These are phyloP conservation scores for Asterionellopsis glacialis DNA, from an alignment of 108 stramenopile species.

Conservation along the genomic window DNA sequence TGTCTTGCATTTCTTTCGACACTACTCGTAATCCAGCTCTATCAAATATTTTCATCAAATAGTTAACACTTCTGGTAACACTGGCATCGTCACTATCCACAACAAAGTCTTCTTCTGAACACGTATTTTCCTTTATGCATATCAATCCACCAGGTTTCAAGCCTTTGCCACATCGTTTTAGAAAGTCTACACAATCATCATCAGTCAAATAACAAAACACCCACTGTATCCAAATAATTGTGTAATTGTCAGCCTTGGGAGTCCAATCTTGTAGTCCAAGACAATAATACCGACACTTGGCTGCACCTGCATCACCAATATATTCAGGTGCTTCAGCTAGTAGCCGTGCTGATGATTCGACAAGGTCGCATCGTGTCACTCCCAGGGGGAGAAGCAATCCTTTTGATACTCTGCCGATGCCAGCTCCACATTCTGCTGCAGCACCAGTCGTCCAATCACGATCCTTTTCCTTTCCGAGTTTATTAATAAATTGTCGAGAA, in stretches of 20 bases:
- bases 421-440: conserved; percentile 76
- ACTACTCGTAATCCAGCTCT: conserved; percentile 70
- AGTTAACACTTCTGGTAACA: conserved; percentile 68
- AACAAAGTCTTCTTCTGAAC: conserved; percentile 66
- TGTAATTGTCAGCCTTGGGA: conserved; percentile 52
- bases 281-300: conserved; percentile 74
- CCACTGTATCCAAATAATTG: conserved; percentile 95
- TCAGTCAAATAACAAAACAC: conserved; percentile 87
- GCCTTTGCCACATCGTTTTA: conserved; percentile 56
- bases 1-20: conserved; percentile 43
- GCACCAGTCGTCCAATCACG: conserved; percentile 17
- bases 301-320: conserved; percentile 48
- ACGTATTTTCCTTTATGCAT: conserved; percentile 88
- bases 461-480: conserved; percentile 28
- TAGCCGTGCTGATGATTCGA: conserved; percentile 88
- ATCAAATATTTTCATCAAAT: conserved; percentile 65
- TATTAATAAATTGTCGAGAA: conserved; percentile 60
- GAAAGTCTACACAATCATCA: conserved; percentile 72
- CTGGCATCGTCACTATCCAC: conserved; percentile 85
- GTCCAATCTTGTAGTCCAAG: conserved; percentile 81
- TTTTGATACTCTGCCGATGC: conserved; percentile 89
- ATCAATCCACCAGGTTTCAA: conserved; percentile 68
- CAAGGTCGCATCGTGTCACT: conserved; percentile 65
- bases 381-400: conserved; percentile 75
- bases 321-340: conserved; percentile 81